phyloP scores from a whole-genome alignment of 2,329 filamentous ascomycete genomes.

The Nemania sp. region DNA sequence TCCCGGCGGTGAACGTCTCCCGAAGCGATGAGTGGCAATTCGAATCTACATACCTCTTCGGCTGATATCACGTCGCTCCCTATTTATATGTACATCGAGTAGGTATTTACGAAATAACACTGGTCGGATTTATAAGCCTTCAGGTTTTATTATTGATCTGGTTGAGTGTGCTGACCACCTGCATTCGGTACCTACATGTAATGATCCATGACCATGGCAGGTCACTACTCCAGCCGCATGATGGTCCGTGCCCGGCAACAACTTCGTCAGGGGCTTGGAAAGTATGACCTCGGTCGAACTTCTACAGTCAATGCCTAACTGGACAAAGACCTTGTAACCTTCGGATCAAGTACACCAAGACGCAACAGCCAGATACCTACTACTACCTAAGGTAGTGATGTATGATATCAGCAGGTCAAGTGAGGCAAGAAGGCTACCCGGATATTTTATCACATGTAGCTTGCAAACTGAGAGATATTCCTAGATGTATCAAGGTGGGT shows the following conservation, averaged over 20 bases:
- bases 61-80: neutral
- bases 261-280: neutral
- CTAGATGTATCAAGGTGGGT: too few species aligned
- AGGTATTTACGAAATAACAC: neutral
- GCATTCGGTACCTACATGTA: too few species aligned
- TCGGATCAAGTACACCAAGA: too few species aligned
- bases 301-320: neutral
- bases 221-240: neutral
- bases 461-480: too few species aligned
- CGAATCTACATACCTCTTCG: neutral
- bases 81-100: slow-evolving; percentile 1
- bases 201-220: too few species aligned
- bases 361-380: too few species aligned
- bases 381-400: too few species aligned
- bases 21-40: neutral
- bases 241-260: slow-evolving; percentile 14
- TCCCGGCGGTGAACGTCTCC: neutral
- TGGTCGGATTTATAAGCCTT: slow-evolving; percentile 19
- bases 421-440: too few species aligned
- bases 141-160: slow-evolving; percentile 6
- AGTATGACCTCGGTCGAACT: neutral
- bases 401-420: too few species aligned
- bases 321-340: neutral
- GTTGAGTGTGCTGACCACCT: neutral
- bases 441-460: too few species aligned